These are phyloP conservation scores for Achlya hypogyna DNA, from an alignment of 352 stramenopile genomes.

Conservation along the genomic window DNA sequence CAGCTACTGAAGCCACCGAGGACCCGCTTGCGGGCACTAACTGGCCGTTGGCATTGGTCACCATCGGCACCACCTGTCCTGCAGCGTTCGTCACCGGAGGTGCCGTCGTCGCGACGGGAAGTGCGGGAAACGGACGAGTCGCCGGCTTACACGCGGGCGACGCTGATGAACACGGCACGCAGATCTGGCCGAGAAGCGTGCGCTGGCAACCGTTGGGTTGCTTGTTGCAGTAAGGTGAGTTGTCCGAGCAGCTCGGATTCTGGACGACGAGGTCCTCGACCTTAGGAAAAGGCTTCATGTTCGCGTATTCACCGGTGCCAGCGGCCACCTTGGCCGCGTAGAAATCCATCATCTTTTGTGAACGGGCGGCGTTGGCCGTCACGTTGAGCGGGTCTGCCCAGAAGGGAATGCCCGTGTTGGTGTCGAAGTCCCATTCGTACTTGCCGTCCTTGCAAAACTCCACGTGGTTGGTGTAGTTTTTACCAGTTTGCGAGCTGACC, in stretches of 20 bases:
- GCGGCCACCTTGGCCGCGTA: slow-evolving; percentile 29
- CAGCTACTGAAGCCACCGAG: neutral
- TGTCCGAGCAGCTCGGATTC: slow-evolving; percentile 51
- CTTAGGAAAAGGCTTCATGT: slow-evolving; percentile 38
- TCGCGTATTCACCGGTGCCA: neutral
- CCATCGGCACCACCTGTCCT: neutral
- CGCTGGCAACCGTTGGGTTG: slow-evolving; percentile 47
- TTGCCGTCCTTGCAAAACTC: slow-evolving; percentile 42
- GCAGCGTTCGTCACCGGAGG: neutral
- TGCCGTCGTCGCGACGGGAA: neutral
- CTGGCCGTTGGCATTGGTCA: neutral
- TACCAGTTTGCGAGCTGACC: slow-evolving; percentile 23
- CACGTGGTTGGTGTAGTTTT: slow-evolving; percentile 35
- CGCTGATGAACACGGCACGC: slow-evolving; percentile 26
- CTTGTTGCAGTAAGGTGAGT: slow-evolving; percentile 35
- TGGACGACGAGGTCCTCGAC: slow-evolving; percentile 23
- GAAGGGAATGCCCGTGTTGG: slow-evolving; percentile 35
- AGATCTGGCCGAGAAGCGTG: slow-evolving; percentile 62
- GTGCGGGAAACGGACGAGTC: neutral
- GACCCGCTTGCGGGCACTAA: neutral
- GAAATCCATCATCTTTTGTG: slow-evolving; percentile 30
- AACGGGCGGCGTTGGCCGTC: slow-evolving; percentile 28
- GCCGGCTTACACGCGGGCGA: neutral
- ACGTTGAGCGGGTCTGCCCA: slow-evolving; percentile 37
- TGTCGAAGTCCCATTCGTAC: slow-evolving; percentile 24